Percentiles rank a stretch among this genome's conserved stretches.
Conservation (phyloP, 1,284 basidiomycete species). For the Anthracocystis setariae region DNA sequence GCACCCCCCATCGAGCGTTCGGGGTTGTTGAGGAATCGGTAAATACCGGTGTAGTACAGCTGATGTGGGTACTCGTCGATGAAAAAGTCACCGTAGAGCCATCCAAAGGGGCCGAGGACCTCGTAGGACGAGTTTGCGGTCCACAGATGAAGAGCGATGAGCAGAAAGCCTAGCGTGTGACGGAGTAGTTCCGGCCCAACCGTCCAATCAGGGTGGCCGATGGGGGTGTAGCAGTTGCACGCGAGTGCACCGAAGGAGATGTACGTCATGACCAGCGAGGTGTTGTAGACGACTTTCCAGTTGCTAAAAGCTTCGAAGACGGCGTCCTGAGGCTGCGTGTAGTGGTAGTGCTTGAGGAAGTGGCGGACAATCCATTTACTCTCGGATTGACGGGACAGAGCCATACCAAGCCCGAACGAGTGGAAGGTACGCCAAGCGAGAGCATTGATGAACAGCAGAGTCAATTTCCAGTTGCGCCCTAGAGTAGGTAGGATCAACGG, state of each 20-base stretch:
- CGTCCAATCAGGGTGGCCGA: conserved; percentile 75
- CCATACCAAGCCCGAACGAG: conserved; percentile 84
- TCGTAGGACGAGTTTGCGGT: conserved; percentile 88
- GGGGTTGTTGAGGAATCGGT: conserved; percentile 90
- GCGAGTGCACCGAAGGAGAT: conserved; percentile 55
- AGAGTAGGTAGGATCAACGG: conserved; percentile 62
- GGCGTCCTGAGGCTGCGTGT: conserved; percentile 52
- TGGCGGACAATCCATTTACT: conserved; percentile 91
- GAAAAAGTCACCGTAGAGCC: conserved; percentile 80
- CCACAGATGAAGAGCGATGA: conserved; percentile 91
- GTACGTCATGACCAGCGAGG: conserved; percentile 94
- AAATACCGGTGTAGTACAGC: conserved; percentile 95
- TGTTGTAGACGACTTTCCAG: conserved; percentile 93
- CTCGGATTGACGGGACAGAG: conserved; percentile 84
- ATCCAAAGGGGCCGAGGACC: conserved; percentile 77
- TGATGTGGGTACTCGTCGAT: conserved; percentile 87
- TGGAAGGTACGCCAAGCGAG: conserved; percentile 88
- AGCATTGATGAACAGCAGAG: conserved; percentile 82
- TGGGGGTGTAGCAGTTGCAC: conserved; percentile 59
- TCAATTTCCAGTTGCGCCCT: conserved; percentile 68
- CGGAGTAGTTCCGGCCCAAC: conserved; percentile 88
- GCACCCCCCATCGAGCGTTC: conserved; percentile 89
- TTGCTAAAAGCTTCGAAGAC: conserved; percentile 90
- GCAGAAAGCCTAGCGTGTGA: conserved; percentile 72
- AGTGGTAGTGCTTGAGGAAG: conserved; percentile 80